Evolutionary conservation across 2,329 filamentous ascomycete species (phyloP).

Genomic region (Ophiosphaerella herpotricha): DNA sequence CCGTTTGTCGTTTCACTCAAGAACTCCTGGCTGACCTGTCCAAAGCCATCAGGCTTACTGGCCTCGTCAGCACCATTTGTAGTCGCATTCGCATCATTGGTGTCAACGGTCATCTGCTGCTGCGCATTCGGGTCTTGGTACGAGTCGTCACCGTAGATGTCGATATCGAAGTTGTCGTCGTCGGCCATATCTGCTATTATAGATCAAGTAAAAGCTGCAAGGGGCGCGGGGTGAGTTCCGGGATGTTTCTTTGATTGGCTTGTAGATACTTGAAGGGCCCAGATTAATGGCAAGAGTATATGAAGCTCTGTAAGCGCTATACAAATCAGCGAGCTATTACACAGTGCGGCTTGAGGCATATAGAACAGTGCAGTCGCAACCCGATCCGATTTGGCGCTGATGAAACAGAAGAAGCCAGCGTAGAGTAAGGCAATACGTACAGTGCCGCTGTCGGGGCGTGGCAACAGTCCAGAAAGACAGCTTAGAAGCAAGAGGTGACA

Average conservation of each 20-base stretch:
- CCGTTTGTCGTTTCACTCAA: slow-evolving; percentile 25
- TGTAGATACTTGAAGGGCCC: slow-evolving; percentile 45
- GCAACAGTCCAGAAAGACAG: slow-evolving; percentile 40
- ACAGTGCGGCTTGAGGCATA: slow-evolving; percentile 15
- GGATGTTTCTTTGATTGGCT: slow-evolving; percentile 44
- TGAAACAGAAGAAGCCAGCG: slow-evolving; percentile 22
- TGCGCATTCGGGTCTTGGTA: slow-evolving; percentile 33
- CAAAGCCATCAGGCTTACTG: slow-evolving; percentile 13
- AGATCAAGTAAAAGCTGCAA: slow-evolving; percentile 29
- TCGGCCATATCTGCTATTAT: slow-evolving; percentile 53
- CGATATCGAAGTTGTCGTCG: slow-evolving; percentile 73
- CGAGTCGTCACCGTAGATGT: slow-evolving; percentile 68
- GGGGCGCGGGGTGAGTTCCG: slow-evolving; percentile 26
- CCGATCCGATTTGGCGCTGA: slow-evolving; percentile 13
- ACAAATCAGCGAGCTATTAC: slow-evolving; percentile 44
- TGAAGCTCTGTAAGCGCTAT: slow-evolving; percentile 40
- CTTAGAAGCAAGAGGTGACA: slow-evolving; percentile 37
- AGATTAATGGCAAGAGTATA: slow-evolving; percentile 45
- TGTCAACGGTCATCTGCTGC: slow-evolving; percentile 30
- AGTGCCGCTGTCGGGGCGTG: slow-evolving; percentile 40
- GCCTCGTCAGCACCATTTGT: slow-evolving; percentile 23
- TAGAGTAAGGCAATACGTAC: slow-evolving; percentile 48
- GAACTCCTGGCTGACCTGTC: slow-evolving; percentile 24
- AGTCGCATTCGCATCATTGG: slow-evolving; percentile 39
- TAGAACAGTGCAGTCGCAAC: slow-evolving; percentile 16